Conservation (phyloP, 495 filamentous ascomycete species). For the Aspergillus leporis region DNA sequence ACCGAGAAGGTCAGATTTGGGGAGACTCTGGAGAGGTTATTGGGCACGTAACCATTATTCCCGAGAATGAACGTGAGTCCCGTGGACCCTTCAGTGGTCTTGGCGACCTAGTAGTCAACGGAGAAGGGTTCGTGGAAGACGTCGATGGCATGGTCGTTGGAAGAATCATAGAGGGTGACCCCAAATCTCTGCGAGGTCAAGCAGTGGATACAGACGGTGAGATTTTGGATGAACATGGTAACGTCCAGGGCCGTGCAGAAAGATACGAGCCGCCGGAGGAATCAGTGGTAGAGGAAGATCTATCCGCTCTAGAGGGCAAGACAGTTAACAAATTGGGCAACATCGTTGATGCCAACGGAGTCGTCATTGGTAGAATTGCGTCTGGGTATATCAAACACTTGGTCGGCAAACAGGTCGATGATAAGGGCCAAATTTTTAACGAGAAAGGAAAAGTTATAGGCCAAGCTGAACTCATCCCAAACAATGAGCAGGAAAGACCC, state of each 20-base stretch:
- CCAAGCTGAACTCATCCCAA: conserved; percentile 73
- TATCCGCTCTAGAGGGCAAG: conserved; percentile 74
- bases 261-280: conserved; percentile 61
- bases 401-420: conserved; percentile 79
- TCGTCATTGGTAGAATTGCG: conserved; percentile 71
- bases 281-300: conserved; percentile 53
- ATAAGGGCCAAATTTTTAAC: conserved; percentile 76
- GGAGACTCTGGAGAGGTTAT: conserved; percentile 65
- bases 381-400: conserved; percentile 69
- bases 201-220: conserved; percentile 81
- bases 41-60: conserved; percentile 72
- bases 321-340: conserved; percentile 84
- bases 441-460: conserved; percentile 80
- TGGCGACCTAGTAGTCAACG: conserved; percentile 66
- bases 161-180: conserved; percentile 70
- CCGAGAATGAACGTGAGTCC: conserved; percentile 68
- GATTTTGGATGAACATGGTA: conserved; percentile 78
- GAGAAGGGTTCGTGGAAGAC: conserved; percentile 68
- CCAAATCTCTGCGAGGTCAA: conserved; percentile 72
- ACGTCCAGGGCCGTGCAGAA: conserved; percentile 74
- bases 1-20: conserved; percentile 70
- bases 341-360: conserved; percentile 72
- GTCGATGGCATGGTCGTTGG: conserved; percentile 70
- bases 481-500: conserved; percentile 64
- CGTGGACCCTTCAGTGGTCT: conserved; percentile 75